phyloP scores from a whole-genome alignment of 441 rosid species.

The Biscutella laevigata region DNA sequence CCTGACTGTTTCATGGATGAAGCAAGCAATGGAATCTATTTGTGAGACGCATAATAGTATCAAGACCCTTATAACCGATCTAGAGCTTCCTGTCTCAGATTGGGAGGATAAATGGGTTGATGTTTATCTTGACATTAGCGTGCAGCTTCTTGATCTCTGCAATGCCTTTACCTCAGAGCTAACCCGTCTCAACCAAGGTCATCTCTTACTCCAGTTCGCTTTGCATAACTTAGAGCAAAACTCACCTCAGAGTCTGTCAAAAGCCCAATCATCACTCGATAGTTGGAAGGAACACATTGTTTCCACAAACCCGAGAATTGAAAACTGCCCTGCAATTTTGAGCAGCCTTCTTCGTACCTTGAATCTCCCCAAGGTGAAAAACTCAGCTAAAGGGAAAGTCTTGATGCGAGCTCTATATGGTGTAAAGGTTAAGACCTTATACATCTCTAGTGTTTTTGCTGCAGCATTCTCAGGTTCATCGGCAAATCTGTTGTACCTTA shows the following conservation, averaged over 20 bases:
- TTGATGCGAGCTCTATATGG: slow-evolving; percentile 81
- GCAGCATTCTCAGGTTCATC: slow-evolving; percentile 67
- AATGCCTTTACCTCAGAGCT: slow-evolving; percentile 72
- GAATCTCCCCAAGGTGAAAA: slow-evolving; percentile 75
- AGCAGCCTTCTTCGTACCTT: slow-evolving; percentile 44
- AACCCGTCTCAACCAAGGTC: slow-evolving; percentile 69
- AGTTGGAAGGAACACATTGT: slow-evolving; percentile 58
- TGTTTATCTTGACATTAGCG: slow-evolving; percentile 76
- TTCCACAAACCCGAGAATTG: slow-evolving; percentile 56
- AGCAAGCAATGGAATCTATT: slow-evolving; percentile 60
- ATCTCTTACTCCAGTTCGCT: slow-evolving; percentile 66
- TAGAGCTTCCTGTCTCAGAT: slow-evolving; percentile 74
- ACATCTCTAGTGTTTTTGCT: slow-evolving; percentile 56
- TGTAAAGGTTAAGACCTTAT: slow-evolving; percentile 70
- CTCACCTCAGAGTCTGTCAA: slow-evolving; percentile 31
- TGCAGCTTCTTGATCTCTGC: slow-evolving; percentile 77
- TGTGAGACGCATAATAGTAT: slow-evolving; percentile 54
- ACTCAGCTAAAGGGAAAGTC: slow-evolving; percentile 83
- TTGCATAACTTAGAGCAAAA: slow-evolving; percentile 56
- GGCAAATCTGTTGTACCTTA: slow-evolving; percentile 38
- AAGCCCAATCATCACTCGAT: slow-evolving; percentile 52
- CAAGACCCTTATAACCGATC: slow-evolving; percentile 58
- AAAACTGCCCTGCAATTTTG: slow-evolving; percentile 47
- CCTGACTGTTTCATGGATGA: slow-evolving; percentile 78
- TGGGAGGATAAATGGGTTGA: slow-evolving; percentile 97